Evolutionary conservation across 768 basidiomycete genomes (phyloP).

Genomic region (Termitomyces sp.): DNA sequence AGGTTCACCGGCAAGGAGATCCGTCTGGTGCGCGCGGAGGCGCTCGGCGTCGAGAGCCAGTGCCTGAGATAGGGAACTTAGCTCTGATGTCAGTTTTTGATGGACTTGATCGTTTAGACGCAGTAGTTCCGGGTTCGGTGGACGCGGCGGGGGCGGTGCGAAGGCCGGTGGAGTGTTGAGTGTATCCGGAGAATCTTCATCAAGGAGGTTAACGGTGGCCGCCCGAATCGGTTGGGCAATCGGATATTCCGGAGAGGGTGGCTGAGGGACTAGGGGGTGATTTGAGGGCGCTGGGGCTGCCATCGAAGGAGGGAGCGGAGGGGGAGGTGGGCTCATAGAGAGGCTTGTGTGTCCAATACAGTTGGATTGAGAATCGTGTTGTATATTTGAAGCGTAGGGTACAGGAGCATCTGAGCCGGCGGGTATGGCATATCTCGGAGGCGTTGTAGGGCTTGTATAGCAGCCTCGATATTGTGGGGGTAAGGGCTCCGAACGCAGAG

Average conservation of each 20-base stretch:
- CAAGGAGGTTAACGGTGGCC: slow-evolving; percentile 59
- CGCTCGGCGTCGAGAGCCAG: slow-evolving; percentile 68
- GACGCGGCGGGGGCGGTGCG: slow-evolving; percentile 65
- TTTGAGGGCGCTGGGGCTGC: slow-evolving; percentile 18
- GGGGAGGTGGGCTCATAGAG: slow-evolving; percentile 14
- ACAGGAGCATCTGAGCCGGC: not conserved
- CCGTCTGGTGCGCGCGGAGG: slow-evolving; percentile 76
- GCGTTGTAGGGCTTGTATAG: slow-evolving; percentile 8
- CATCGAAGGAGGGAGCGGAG: slow-evolving; percentile 18
- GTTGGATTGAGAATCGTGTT: slow-evolving; percentile 1
- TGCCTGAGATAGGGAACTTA: slow-evolving; percentile 66
- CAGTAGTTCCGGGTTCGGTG: slow-evolving; percentile 88
- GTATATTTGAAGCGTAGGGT: not conserved
- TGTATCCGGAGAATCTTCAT: slow-evolving; percentile 50
- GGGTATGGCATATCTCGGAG: slow-evolving; percentile 10
- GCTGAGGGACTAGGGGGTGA: slow-evolving; percentile 10
- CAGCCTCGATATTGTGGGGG: slow-evolving; percentile 16
- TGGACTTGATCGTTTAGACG: slow-evolving; percentile 77
- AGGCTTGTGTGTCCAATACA: slow-evolving; percentile 13
- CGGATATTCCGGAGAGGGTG: slow-evolving; percentile 20
- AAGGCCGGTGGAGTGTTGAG: slow-evolving; percentile 21
- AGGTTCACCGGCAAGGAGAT: slow-evolving; percentile 87
- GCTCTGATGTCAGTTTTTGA: slow-evolving; percentile 68
- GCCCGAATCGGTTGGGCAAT: slow-evolving; percentile 21
- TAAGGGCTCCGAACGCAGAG: slow-evolving; percentile 9